phyloP scores from a whole-genome alignment of 768 basidiomycete genomes.

The Mycena sanguinolenta region DNA sequence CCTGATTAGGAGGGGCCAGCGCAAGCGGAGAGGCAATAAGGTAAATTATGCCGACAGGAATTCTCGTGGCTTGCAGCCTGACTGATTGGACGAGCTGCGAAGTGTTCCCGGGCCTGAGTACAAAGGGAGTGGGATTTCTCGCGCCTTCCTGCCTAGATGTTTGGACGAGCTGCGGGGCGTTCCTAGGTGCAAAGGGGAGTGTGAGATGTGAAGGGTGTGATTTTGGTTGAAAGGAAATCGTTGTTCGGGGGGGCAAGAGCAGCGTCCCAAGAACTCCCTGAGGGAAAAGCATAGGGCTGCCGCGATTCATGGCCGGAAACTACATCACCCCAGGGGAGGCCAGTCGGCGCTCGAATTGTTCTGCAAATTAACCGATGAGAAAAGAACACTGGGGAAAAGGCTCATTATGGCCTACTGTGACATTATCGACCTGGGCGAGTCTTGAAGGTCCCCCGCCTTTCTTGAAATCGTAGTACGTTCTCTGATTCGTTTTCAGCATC shows the following conservation, averaged over 20 bases:
- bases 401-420: too few species aligned
- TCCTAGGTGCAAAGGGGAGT: background rate
- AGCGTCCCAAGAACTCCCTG: too few species aligned
- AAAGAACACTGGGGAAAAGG: background rate
- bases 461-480: too few species aligned
- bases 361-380: too few species aligned
- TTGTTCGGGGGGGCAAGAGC: background rate
- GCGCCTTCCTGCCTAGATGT: background rate
- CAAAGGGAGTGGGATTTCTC: background rate
- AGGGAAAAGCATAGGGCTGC: too few species aligned
- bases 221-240: background rate
- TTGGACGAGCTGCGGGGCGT: background rate
- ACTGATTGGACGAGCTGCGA: background rate
- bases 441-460: too few species aligned
- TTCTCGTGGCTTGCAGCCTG: background rate
- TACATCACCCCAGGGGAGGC: too few species aligned
- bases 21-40: conserved; percentile 51
- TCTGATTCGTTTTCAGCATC: too few species aligned
- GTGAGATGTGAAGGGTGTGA: background rate
- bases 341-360: too few species aligned
- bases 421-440: too few species aligned
- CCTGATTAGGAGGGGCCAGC: conserved; percentile 33
- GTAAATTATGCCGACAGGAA: conserved; percentile 59
- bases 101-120: background rate
- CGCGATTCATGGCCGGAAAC: too few species aligned